Evolutionary conservation across 495 filamentous ascomycete species (phyloP).

Genomic region (Trichoderma orchidacearum): DNA sequence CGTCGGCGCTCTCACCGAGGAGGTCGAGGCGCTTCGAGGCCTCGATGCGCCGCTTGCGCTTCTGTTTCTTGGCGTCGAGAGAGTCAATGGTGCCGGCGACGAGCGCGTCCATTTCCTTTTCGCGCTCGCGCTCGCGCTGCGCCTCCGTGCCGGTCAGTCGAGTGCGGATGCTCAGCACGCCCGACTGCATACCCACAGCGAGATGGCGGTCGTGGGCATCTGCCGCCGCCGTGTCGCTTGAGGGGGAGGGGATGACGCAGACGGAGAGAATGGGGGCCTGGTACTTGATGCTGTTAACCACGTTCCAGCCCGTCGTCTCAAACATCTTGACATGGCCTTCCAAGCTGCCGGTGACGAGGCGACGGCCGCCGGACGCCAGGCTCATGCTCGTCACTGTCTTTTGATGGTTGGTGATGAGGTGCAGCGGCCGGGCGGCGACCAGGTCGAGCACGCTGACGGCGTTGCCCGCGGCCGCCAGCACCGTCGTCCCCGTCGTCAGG

Average conservation of each 20-base stretch:
- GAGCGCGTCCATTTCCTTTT: conserved; percentile 78
- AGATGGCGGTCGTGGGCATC: conserved; percentile 77
- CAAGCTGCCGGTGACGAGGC: conserved; percentile 73
- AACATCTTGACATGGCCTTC: conserved; percentile 97
- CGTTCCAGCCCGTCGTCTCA: conserved; percentile 82
- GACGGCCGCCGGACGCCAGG: conserved; percentile 59
- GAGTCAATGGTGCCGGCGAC: conserved; percentile 56
- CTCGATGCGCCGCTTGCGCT: conserved; percentile 53
- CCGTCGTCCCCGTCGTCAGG: conserved; percentile 69
- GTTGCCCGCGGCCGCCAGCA: conserved; percentile 74
- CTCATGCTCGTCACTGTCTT: conserved; percentile 85
- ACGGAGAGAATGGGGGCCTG: conserved; percentile 77
- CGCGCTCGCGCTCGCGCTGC: conserved; percentile 47
- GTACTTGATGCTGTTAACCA: conserved; percentile 86
- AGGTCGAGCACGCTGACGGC: conserved; percentile 90
- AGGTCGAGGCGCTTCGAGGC: conserved; percentile 68
- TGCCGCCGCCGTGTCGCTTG: conserved; percentile 12
- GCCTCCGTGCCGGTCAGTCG: conserved; percentile 74
- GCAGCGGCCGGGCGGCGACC: conserved; percentile 74
- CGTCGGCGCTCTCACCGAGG: conserved; percentile 72
- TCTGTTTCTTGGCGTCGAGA: conserved; percentile 53
- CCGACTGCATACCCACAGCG: conserved; percentile 86
- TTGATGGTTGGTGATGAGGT: conserved; percentile 84
- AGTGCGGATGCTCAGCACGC: conserved; percentile 76
- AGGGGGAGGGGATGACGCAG: conserved; percentile 55